Evolutionary conservation across 2,329 filamentous ascomycete species (phyloP), one percentile per base, ranked within the genome.

Genomic region (Emydomyces testavorans): DNA sequence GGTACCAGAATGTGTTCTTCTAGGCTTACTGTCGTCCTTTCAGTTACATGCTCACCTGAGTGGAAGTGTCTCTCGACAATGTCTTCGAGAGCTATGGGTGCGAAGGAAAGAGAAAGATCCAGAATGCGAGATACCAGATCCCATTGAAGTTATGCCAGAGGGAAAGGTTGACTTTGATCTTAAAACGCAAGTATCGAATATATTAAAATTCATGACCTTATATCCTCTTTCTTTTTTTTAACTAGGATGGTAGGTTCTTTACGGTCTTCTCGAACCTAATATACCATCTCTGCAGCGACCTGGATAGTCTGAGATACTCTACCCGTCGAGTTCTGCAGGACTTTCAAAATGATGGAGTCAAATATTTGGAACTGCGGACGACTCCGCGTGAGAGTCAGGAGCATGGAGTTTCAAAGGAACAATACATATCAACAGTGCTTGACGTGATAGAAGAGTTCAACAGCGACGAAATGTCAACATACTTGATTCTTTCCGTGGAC

Each of bases 1-100:
- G n/a, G n/a, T n/a, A n/a, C n/a, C n/a, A n/a, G n/a, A n/a, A n/a
- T n/a, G n/a, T n/a, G n/a, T n/a, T n/a, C n/a, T n/a, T n/a, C n/a
- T n/a, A n/a, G n/a, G n/a, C n/a, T n/a, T n/a, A n/a, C n/a, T n/a
- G n/a, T 48, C 11, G 41, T 56, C 13, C 53, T 43, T 48, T 21
- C 39, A 88, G 81, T 75, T 90, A 46, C 85, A 92, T 58, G 85
- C 85, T 52, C 85, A 92, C 64, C 73, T 92, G 37, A 85, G 79
- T 34, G 85, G 85, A 46, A 87, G 82, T 62, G 85, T 92, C 62
- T 82, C 77, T 59, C 77, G 82, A 26, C 68, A 78, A 57, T 81
- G 78, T 52, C 76, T 92, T 1, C 83, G 87, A 59, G 75, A 85
- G 31, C 79, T 90, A 60, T 92, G 85, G 84, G 56, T 68, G 40